Conservation (phyloP, 2,329 filamentous ascomycete genomes). For the Fusarium sp. region DNA sequence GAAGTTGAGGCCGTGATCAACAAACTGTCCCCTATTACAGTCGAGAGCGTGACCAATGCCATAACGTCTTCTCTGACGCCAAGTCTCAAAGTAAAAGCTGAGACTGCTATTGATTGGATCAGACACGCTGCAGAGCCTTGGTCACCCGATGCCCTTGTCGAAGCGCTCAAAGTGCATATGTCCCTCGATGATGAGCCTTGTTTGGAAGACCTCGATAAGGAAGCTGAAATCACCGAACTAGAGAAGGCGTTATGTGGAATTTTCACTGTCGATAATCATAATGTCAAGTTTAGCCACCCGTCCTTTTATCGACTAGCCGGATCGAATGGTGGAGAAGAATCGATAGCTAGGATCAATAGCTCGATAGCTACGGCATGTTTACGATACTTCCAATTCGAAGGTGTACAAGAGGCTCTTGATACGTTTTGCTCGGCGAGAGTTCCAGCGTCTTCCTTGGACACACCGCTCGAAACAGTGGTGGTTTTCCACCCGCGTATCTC, state of each 20-base stretch:
- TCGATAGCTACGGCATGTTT: neutral
- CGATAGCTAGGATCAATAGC: neutral
- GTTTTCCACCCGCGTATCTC: neutral
- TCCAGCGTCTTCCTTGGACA: neutral
- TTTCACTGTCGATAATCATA: neutral
- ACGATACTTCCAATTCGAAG: neutral
- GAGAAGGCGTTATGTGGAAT: neutral
- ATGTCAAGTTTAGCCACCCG: neutral
- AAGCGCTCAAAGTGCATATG: neutral
- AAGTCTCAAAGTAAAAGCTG: neutral
- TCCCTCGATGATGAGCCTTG: fast-evolving
- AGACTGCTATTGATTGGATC: neutral
- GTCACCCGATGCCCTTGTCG: neutral
- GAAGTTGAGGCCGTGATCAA: neutral
- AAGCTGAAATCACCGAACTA: neutral
- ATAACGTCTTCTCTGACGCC: neutral
- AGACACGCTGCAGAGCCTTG: constrained; percentile 1
- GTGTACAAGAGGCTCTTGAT: neutral
- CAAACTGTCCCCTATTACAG: neutral
- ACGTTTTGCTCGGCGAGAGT: neutral
- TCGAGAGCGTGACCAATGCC: neutral
- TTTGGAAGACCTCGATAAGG: neutral
- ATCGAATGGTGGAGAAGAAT: neutral
- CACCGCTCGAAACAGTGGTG: neutral
- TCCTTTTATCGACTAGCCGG: neutral